Evolutionary conservation across 2,329 filamentous ascomycete species (phyloP), one percentile per base, ranked within the genome.

Genomic region (Fusarium chaquense): DNA sequence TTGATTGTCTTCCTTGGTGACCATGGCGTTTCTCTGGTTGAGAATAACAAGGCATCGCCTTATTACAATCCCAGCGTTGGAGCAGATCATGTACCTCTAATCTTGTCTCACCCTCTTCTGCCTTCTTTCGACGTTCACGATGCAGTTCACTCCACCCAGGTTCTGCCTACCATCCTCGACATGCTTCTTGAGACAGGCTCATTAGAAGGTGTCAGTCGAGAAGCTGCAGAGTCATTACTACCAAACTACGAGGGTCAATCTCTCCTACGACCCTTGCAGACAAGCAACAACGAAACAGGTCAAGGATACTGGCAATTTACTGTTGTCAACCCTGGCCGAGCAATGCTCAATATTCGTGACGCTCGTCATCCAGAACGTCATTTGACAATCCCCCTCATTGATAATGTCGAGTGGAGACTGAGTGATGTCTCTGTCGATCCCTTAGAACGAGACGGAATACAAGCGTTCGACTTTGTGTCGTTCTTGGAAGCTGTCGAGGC

Each of bases 291-390:
- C 11, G 20, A 62, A 20, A 71, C 65, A 6, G 71, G 73, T 15
- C 67, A 74, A 52, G 76, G 70, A 1, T 62, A 76, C 20, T 79
- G 78, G 78, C 77, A 79, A 30, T 78, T 78, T 28, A 77, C 76
- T 7, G 71, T 78, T 18, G 71, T 77, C 20, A 79, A 79, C 44
- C 77, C 78, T 2, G 78, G 78, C 13, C 65, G 77, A 40, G 75
- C 76, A 11, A 76, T 78, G 73, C 60, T 79, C 10, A 72, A 72
- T 11, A 72, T 79, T 9, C 76, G 78, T 7, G 77, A 79, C 24
- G 72, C 75, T 18, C 75, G 76, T 4, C 63, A 77, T 13, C 69
- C 74, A 4, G 62, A 76, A 22, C 73, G 77, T 58, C 76, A 74
- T 32, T 67, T 79, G 11, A 70, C 77, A 4, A 67, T 78, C 3